A percentile compares a stretch with the other conserved stretches of the same genome.
Conservation (phyloP, 1,284 basidiomycete genomes). For the Peniophora sp. region DNA sequence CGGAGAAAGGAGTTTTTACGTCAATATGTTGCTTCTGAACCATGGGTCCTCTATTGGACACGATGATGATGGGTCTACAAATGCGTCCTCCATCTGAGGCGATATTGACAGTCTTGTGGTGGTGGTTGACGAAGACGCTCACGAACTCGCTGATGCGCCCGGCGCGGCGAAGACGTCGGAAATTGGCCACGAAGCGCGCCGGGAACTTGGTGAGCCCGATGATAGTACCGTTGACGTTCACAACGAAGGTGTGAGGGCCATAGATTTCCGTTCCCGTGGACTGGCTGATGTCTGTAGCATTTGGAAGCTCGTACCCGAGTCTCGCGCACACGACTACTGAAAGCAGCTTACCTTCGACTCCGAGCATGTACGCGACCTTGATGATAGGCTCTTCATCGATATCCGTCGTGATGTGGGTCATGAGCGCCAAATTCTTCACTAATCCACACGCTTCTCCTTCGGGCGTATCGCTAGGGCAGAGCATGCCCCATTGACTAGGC, state of each 20-base stretch:
- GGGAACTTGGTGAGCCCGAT: slow-evolving; percentile 90
- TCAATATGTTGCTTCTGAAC: slow-evolving; percentile 80
- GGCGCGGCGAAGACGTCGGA: slow-evolving; percentile 88
- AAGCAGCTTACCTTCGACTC: slow-evolving; percentile 73
- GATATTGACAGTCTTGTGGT: slow-evolving; percentile 93
- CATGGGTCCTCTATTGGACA: slow-evolving; percentile 75
- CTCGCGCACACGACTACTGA: slow-evolving; percentile 6
- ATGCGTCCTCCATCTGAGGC: slow-evolving; percentile 97
- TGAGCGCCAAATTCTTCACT: slow-evolving; percentile 97
- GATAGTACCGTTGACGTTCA: slow-evolving; percentile 96
- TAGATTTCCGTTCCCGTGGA: slow-evolving; percentile 97
- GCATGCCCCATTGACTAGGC: slow-evolving; percentile 98
- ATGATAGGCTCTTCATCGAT: slow-evolving; percentile 95
- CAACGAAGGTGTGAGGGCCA: slow-evolving; percentile 84
- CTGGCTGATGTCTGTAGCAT: slow-evolving; percentile 73
- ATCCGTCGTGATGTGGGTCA: slow-evolving; percentile 99
- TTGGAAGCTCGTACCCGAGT: not conserved
- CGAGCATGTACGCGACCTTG: slow-evolving; percentile 86
- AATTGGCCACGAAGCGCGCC: slow-evolving; percentile 80
- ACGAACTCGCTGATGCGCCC: slow-evolving; percentile 96
- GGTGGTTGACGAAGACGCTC: slow-evolving; percentile 93
- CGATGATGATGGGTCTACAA: slow-evolving; percentile 97
- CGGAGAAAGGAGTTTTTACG: slow-evolving; percentile 33
- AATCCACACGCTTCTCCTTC: slow-evolving; percentile 99
- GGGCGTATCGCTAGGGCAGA: slow-evolving; percentile 97